Evolutionary conservation across 805 yeast genomes (phyloP).

Genomic region (Starmerella sp.): DNA sequence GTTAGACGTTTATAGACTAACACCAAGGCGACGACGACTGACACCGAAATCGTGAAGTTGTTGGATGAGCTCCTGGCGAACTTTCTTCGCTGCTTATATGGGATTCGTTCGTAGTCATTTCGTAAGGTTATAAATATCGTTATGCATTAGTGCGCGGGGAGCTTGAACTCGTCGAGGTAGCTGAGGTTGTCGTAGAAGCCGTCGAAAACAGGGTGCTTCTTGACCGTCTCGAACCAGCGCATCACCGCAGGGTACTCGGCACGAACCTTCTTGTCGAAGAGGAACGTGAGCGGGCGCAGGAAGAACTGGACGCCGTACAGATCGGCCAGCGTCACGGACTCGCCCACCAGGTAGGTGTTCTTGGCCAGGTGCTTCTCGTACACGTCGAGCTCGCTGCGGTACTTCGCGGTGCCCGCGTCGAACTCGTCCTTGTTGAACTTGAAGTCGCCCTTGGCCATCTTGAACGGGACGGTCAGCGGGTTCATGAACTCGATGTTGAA

Average conservation of each 20-base stretch:
- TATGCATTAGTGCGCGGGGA: background rate
- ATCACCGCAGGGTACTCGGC: conserved; percentile 46
- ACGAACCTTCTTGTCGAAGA: conserved; percentile 60
- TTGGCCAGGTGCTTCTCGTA: conserved; percentile 38
- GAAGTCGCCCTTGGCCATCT: conserved; percentile 48
- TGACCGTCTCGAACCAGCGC: conserved; percentile 62
- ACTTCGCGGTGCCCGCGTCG: conserved; percentile 38
- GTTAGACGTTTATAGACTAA: too few species aligned
- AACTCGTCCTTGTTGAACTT: conserved; percentile 71
- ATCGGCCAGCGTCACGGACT: conserved; percentile 57
- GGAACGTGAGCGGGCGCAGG: conserved; percentile 43
- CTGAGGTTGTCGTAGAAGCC: conserved; percentile 41
- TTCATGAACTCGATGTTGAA: conserved; percentile 56
- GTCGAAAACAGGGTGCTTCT: conserved; percentile 37
- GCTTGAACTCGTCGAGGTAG: conserved; percentile 40
- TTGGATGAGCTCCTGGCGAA: too few species aligned
- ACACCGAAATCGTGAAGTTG: too few species aligned
- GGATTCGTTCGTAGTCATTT: too few species aligned
- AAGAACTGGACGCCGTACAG: conserved; percentile 40
- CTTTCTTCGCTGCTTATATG: too few species aligned
- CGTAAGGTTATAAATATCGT: background rate
- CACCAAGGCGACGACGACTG: too few species aligned
- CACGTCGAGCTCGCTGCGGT: conserved; percentile 24
- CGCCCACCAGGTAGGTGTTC: conserved; percentile 62
- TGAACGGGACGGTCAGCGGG: conserved; percentile 40